Evolutionary conservation across 805 yeast species (phyloP), one percentile per base, ranked within the genome.

Genomic region (Ogataea siamensis): DNA sequence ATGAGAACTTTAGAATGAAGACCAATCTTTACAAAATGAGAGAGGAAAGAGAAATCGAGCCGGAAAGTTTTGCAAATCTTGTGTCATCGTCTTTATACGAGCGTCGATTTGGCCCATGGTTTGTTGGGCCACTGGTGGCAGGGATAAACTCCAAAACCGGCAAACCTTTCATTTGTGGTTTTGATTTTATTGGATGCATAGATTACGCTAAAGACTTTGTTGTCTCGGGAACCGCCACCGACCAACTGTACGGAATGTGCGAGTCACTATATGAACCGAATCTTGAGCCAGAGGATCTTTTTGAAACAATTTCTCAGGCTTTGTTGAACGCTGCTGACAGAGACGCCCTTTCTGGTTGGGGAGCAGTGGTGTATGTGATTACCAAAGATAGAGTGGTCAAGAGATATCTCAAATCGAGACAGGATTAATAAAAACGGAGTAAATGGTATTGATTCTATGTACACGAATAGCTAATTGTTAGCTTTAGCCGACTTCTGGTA

Each of bases 301-400:
- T 93, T 58, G 98, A 93, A 64, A 91, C 98, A 27, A 84, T 88
- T 50, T 80, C 94, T 51, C 99, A 93, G 66, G 91, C 97, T 1
- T 69, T 93, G 43, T 70, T 93, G 69, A 87, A 85, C 60, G 98
- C 96, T 13, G 94, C 85, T 24, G 99, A 93, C 64, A 84, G 99
- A 72, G 99, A 93, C 65, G 95, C 97, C 5, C 72, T 93, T 42
- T 82, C 95, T 20, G 99, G 99, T 50, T 93, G 97, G 96, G 99
- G 99, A 56, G 96, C 95, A 7, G 84, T 87, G 12, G 98, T 93
- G 16, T 91, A 91, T 64, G 70, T 93, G 39, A 78, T 93, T 36
- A 86, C 95, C 32, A 88, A 88, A 66, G 98, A 91, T 60, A 85
- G 87, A 64, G 95, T 93, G 41, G 76, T 80, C 38, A 88, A 83